phyloP scores from a whole-genome alignment of 2,329 filamentous ascomycete genomes.

The Plenodomus biglobosus region DNA sequence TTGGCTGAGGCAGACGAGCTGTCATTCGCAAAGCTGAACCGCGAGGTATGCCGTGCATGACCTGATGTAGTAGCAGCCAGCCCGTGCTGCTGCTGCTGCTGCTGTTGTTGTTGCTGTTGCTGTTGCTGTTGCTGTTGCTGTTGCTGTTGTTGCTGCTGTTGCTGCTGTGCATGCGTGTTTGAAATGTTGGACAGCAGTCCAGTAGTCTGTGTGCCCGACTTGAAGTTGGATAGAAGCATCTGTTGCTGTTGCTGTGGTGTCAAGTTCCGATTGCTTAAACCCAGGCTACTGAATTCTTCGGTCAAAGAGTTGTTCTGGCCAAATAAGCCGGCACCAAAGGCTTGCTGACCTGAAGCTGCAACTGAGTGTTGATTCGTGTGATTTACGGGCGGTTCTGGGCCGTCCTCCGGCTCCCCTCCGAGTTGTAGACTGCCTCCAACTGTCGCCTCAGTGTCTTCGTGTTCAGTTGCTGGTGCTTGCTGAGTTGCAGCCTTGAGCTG shows the following conservation, averaged over 20 bases:
- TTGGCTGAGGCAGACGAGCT: constrained; percentile 59
- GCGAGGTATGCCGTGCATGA: constrained; percentile 80
- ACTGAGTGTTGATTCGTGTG: constrained; percentile 66
- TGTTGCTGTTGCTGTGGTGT: constrained; percentile 76
- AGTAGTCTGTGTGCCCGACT: constrained; percentile 55
- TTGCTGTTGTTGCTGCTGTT: constrained; percentile 34
- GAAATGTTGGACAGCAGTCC: constrained; percentile 54
- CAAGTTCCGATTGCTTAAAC: constrained; percentile 67
- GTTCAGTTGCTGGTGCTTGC: constrained; percentile 39
- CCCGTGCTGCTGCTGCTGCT: constrained; percentile 46
- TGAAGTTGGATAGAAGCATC: constrained; percentile 64
- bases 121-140: constrained; percentile 12
- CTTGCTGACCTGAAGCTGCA: constrained; percentile 75
- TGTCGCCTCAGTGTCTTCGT: constrained; percentile 73
- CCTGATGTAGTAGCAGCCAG: constrained; percentile 62
- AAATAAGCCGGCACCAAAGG: constrained; percentile 46
- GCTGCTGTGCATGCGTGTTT: constrained; percentile 24
- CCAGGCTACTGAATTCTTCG: constrained; percentile 44
- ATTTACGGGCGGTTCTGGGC: constrained; percentile 59
- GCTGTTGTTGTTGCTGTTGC: neutral
- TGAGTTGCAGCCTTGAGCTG: constrained; percentile 52
- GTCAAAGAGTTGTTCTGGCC: constrained; percentile 37
- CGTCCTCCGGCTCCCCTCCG: constrained; percentile 89
- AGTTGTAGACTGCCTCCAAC: constrained; percentile 77
- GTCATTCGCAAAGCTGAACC: constrained; percentile 86